Percentiles rank a stretch among this genome's conserved stretches.
Conservation (phyloP, 1,284 basidiomycete genomes). For the Gastroboletus turbinatus region DNA sequence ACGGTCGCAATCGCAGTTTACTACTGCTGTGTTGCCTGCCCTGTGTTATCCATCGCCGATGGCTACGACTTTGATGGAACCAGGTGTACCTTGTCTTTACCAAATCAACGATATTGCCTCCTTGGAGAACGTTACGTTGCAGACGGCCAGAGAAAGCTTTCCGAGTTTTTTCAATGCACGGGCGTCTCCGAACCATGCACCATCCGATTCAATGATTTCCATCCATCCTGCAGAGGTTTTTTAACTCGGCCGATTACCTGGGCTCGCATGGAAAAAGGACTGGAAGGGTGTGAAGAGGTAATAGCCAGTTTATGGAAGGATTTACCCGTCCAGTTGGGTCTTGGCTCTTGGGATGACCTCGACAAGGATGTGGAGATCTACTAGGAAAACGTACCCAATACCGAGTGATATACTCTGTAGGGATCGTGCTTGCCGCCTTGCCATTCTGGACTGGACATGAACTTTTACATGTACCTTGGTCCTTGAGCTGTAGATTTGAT, state of each 20-base stretch:
- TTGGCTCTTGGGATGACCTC: conserved; percentile 4
- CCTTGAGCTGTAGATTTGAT: too few species aligned
- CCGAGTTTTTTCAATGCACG: too few species aligned
- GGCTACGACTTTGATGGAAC: conserved; percentile 10
- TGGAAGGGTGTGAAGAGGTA: background rate
- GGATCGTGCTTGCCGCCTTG: too few species aligned
- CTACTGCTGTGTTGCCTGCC: conserved; percentile 8
- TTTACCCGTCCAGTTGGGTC: conserved; percentile 1
- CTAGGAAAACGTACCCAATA: background rate
- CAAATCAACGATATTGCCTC: conserved; percentile 1
- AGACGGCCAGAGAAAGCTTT: too few species aligned
- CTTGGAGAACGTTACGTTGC: conserved; percentile 1
- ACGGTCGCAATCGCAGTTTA: background rate
- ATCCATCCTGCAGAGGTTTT: too few species aligned
- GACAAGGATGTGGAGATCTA: conserved; percentile 4
- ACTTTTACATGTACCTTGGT: too few species aligned
- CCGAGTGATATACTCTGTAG: background rate
- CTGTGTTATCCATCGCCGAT: background rate
- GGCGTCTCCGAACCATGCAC: too few species aligned
- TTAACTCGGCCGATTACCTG: too few species aligned
- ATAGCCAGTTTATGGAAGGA: background rate
- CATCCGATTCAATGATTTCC: too few species aligned
- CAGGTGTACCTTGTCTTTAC: background rate
- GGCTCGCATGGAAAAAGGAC: too few species aligned
- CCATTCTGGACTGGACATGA: too few species aligned